These are phyloP conservation scores for Phialocephala subalpina DNA, from an alignment of 2,329 filamentous ascomycete genomes.

Conservation along the genomic window DNA sequence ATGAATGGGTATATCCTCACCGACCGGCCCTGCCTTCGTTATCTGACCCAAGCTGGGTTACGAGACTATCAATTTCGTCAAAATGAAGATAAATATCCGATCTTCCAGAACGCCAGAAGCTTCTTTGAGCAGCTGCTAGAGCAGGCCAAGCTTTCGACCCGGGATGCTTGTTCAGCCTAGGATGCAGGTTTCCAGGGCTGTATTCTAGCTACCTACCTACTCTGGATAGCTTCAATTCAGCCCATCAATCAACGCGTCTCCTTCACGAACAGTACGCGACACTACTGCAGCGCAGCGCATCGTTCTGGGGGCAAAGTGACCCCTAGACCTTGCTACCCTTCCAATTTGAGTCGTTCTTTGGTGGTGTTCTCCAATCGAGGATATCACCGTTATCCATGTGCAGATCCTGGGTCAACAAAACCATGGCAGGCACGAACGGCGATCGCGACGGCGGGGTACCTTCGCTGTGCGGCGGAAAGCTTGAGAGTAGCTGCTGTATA, in stretches of 20 bases:
- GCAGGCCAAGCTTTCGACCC: neutral
- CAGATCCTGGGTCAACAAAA: neutral
- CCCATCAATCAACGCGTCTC: neutral
- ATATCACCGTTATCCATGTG: conserved; percentile 5
- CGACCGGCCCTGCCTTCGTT: neutral
- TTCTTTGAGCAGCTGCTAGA: neutral
- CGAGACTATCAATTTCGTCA: neutral
- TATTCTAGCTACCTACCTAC: neutral
- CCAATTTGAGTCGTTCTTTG: neutral
- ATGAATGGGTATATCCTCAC: neutral
- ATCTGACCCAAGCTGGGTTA: neutral
- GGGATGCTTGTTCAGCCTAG: neutral
- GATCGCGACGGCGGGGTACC: neutral
- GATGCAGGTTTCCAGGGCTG: neutral
- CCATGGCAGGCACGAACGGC: neutral
- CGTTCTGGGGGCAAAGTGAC: neutral
- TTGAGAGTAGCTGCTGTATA: neutral
- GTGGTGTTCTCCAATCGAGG: neutral
- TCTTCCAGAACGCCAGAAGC: neutral
- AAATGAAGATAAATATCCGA: neutral
- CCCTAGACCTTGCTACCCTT: neutral
- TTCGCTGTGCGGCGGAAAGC: conserved; percentile 1
- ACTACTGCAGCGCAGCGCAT: conserved; percentile 1
- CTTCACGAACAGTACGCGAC: neutral
- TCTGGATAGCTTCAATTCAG: conserved; percentile 4